A percentile compares a stretch with the other conserved stretches of the same genome.
Evolutionary conservation across 129 eudicot species (phyloP).

Genomic region (Flaveria sonorensis): DNA sequence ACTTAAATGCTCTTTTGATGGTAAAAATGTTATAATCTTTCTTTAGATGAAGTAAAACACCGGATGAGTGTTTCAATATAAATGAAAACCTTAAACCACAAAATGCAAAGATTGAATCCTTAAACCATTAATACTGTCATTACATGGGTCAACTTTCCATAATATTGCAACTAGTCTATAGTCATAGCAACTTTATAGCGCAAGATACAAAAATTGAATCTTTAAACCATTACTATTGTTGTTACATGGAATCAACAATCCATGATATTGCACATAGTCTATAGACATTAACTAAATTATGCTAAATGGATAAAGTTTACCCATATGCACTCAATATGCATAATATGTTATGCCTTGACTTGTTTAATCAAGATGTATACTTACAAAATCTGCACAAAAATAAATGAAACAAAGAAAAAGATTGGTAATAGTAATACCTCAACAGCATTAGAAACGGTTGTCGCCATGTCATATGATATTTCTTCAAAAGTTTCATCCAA

Average conservation of each 20-base stretch:
- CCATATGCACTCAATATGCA: neutral
- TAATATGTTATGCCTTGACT: neutral
- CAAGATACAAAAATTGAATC: neutral
- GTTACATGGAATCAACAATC: neutral
- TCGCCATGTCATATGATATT: constrained; percentile 91
- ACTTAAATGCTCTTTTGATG: neutral
- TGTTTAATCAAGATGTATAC: neutral
- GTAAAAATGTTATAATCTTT: neutral
- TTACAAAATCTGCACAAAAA: neutral
- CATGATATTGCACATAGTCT: neutral
- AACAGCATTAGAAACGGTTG: constrained; percentile 92
- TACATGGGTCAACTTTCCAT: too few species aligned
- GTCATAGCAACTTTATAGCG: neutral
- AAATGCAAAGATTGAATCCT: neutral
- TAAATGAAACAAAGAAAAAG: neutral
- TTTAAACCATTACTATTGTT: neutral
- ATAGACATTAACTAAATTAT: neutral
- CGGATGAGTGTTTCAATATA: neutral
- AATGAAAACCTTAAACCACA: neutral
- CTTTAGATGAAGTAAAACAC: neutral
- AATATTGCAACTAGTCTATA: too few species aligned
- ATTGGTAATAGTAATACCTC: constrained; percentile 57
- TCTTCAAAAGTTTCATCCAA: constrained; percentile 98
- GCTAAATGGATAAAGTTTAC: neutral
- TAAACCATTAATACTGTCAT: neutral